Percentiles rank a stretch among this genome's conserved stretches.
These are phyloP conservation scores for Blepharisma stoltei DNA, from an alignment of 73 alveolate genomes.

Conservation along the genomic window DNA sequence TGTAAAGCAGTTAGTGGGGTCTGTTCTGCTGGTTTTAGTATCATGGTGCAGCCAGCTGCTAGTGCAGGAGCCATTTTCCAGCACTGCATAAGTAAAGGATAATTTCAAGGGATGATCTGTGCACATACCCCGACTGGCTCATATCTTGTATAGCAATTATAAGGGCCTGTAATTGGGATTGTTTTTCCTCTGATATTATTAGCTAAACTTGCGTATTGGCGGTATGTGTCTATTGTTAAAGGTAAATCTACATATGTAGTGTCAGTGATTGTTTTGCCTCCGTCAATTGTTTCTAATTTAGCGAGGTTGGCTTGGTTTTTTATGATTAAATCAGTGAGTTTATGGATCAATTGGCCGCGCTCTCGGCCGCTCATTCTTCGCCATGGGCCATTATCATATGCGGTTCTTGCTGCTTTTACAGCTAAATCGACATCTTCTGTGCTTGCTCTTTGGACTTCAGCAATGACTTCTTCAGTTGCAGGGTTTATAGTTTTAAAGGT, in stretches of 20 bases:
- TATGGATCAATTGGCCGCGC: constrained; percentile 46
- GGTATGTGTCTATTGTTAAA: constrained; percentile 32
- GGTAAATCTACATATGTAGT: constrained; percentile 41
- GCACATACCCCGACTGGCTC: constrained; percentile 91
- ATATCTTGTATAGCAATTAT: constrained; percentile 43
- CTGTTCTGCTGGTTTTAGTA: constrained; percentile 87
- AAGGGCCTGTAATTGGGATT: constrained; percentile 43
- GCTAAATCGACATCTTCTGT: constrained; percentile 41
- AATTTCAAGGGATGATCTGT: constrained; percentile 90
- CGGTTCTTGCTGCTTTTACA: constrained; percentile 67
- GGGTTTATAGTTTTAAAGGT: constrained; percentile 56
- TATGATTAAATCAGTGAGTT: constrained; percentile 52
- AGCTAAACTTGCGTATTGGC: constrained; percentile 80
- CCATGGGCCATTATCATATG: constrained; percentile 72
- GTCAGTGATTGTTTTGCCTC: constrained; percentile 48
- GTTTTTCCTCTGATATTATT: constrained; percentile 72
- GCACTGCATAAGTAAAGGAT: constrained; percentile 83
- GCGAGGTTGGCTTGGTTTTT: constrained; percentile 44
- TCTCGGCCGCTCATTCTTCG: constrained; percentile 62
- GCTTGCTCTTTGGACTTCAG: constrained; percentile 6
- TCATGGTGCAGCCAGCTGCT: constrained; percentile 88
- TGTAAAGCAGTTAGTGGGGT: constrained; percentile 83
- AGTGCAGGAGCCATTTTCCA: constrained; percentile 78
- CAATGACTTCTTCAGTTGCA: constrained; percentile 61
- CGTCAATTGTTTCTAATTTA: constrained; percentile 46